Evolutionary conservation across 129 eudicot species (phyloP).

Genomic region (Smallanthus sonchifolius): DNA sequence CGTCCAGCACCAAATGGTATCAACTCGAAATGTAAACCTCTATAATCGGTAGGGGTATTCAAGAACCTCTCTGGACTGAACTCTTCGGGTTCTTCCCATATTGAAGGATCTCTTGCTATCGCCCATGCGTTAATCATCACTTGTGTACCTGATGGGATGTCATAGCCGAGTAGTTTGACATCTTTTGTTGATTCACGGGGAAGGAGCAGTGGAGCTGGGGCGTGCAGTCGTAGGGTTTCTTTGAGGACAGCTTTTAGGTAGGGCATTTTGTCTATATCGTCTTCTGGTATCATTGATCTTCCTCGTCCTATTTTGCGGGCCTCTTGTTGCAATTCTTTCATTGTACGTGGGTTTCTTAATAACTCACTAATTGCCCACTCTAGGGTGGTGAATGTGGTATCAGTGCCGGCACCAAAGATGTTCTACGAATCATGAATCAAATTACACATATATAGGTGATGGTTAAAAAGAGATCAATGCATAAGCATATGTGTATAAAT

Average conservation of each 20-base stretch:
- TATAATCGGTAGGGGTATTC: conserved; percentile 32
- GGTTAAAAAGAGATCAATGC: too few relatives aligned
- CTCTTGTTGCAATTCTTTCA: conserved; percentile 46
- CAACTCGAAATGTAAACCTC: conserved; percentile 49
- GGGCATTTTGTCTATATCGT: conserved; percentile 43
- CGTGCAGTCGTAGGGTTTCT: too few relatives aligned
- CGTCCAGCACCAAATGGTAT: conserved; percentile 85
- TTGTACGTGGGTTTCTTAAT: conserved; percentile 37
- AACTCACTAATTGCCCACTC: conserved; percentile 61
- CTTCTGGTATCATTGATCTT: conserved; percentile 36
- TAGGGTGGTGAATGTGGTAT: conserved; percentile 38
- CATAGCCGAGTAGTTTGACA: too few relatives aligned
- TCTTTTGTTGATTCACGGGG: too few relatives aligned
- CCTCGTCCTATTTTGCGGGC: conserved; percentile 31
- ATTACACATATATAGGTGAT: background rate
- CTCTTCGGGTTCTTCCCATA: too few relatives aligned
- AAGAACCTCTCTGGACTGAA: conserved; percentile 57
- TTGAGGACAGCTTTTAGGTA: conserved; percentile 17
- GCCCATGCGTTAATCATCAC: too few relatives aligned
- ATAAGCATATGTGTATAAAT: too few relatives aligned
- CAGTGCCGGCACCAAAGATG: conserved; percentile 26
- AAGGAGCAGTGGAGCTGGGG: too few relatives aligned
- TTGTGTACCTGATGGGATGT: too few relatives aligned
- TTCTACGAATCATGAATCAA: conserved; percentile 40
- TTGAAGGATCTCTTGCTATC: too few relatives aligned